These are phyloP conservation scores for Suillus lakei DNA, from an alignment of 768 basidiomycete species.

Conservation along the genomic window DNA sequence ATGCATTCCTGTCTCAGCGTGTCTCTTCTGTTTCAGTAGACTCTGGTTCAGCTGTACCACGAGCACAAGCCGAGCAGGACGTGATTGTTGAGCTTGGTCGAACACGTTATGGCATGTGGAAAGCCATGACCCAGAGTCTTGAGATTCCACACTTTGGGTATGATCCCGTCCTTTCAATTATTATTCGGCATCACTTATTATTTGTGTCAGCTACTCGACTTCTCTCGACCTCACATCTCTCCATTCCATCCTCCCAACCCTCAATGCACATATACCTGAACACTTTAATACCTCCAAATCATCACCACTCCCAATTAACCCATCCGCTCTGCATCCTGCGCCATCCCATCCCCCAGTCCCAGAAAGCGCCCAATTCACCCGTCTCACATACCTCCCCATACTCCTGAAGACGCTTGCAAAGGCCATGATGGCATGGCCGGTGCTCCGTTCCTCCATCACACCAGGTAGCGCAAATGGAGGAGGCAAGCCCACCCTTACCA, in stretches of 20 bases:
- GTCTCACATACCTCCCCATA: slow-evolving; percentile 82
- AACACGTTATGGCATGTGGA: slow-evolving; percentile 87
- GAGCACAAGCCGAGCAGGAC: slow-evolving; percentile 40
- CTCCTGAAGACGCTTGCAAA: slow-evolving; percentile 81
- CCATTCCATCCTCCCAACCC: slow-evolving; percentile 60
- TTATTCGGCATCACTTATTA: slow-evolving; percentile 7
- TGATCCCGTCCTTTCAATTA: slow-evolving; percentile 18
- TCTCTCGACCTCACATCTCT: slow-evolving; percentile 76
- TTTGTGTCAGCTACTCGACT: slow-evolving; percentile 63
- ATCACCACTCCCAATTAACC: slow-evolving; percentile 41
- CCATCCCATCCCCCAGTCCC: slow-evolving; percentile 51
- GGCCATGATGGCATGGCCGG: slow-evolving; percentile 84
- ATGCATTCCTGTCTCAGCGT: slow-evolving; percentile 51
- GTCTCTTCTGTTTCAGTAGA: background rate
- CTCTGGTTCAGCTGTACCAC: background rate
- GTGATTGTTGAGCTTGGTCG: slow-evolving; percentile 72
- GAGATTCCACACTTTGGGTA: slow-evolving; percentile 87
- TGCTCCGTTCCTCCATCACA: slow-evolving; percentile 79
- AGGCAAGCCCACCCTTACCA: slow-evolving; percentile 66
- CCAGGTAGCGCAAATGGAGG: slow-evolving; percentile 28
- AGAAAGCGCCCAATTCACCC: slow-evolving; percentile 58
- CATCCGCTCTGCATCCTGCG: slow-evolving; percentile 42
- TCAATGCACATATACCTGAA: slow-evolving; percentile 72
- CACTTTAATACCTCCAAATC: slow-evolving; percentile 52
- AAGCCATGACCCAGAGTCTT: slow-evolving; percentile 87